Evolutionary conservation across 805 yeast species (phyloP), one percentile per base, ranked within the genome.

Genomic region (Nakazawaea populi): DNA sequence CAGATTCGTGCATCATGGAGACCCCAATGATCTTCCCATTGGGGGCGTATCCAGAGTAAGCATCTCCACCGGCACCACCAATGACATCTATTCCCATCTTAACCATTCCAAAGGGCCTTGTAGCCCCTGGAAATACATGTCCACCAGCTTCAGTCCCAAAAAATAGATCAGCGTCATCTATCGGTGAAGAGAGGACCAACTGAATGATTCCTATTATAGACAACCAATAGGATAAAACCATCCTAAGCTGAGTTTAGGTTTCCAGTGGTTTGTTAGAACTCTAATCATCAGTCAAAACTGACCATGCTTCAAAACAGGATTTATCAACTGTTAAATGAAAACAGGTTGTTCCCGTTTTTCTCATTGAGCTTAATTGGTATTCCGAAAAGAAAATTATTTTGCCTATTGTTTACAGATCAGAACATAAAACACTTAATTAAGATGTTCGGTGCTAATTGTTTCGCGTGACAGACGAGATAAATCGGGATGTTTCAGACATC

Each of bases 1-100:
- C 74, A 4, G 65, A 60, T 45, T 67, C 72, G 54, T 69, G 74
- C 66, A 69, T 61, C 68, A 68, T 62, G 1, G 71, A 65, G 37
- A 69, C 56, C 6, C 68, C 72, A 35, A 58, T 53, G n/a, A 69
- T 55, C 7, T 55, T 45, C 7, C 70, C 71, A 46, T 60, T 64
- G 1, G 61, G 58, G 1, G 66, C 63, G 53, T 62, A 69, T 5
- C 73, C 73, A 12, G 70, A 59, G 47, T 63, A 67, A 11, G 69
- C 64, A 51, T 67, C 66, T 7, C 67, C 67, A 32, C 45, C 24
- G 6, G 54, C 42, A 11, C 59, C 38, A 31, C 54, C 59, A 27
- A 59, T 46, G 10, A 60, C 62, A 52, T 68, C 73, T 28, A 67
- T 57, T 6, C 72, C 73, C 56, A 68, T 56, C 52, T 67, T 68